A percentile compares a stretch with the other conserved stretches of the same genome.
Conservation (phyloP, 345 rosid species). For the Populus tremula region DNA sequence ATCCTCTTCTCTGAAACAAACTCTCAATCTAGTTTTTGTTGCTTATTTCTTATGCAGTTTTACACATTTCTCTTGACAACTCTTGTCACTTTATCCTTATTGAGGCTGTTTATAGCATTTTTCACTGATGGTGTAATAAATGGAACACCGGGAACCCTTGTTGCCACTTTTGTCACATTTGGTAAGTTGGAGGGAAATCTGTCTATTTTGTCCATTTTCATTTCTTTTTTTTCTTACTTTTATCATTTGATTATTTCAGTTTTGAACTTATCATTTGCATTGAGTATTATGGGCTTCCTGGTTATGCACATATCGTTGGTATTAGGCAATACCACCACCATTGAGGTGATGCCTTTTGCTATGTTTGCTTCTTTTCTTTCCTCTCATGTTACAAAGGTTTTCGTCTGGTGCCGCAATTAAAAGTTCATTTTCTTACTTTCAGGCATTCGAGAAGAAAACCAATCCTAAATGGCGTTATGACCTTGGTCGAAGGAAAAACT, state of each 20-base stretch:
- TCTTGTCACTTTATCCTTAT: conserved; percentile 24
- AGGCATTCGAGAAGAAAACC: conserved; percentile 31
- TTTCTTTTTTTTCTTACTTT: not conserved
- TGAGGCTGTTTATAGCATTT: conserved; percentile 24
- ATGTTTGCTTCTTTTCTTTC: no score
- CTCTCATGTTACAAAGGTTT: not conserved
- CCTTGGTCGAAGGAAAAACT: conserved; percentile 31
- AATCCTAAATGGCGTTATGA: conserved; percentile 27
- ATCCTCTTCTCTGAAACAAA: not conserved
- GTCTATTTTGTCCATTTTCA: not conserved
- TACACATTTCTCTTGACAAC: conserved; percentile 36
- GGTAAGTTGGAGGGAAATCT: conserved; percentile 14
- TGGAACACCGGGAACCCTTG: conserved; percentile 26
- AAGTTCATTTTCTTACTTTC: not conserved
- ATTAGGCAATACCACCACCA: conserved; percentile 28
- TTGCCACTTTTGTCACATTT: conserved; percentile 27
- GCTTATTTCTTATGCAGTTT: conserved; percentile 15
- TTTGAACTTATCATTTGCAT: conserved; percentile 30
- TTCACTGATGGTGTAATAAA: conserved; percentile 20
- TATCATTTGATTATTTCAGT: conserved; percentile 18
- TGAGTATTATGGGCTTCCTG: conserved; percentile 34
- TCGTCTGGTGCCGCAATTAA: not conserved
- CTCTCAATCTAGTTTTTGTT: not conserved
- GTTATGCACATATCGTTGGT: conserved; percentile 31
- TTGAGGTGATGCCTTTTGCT: conserved; percentile 24